Evolutionary conservation across 2,329 filamentous ascomycete species (phyloP).

Genomic region (Leptographium galeiforme): DNA sequence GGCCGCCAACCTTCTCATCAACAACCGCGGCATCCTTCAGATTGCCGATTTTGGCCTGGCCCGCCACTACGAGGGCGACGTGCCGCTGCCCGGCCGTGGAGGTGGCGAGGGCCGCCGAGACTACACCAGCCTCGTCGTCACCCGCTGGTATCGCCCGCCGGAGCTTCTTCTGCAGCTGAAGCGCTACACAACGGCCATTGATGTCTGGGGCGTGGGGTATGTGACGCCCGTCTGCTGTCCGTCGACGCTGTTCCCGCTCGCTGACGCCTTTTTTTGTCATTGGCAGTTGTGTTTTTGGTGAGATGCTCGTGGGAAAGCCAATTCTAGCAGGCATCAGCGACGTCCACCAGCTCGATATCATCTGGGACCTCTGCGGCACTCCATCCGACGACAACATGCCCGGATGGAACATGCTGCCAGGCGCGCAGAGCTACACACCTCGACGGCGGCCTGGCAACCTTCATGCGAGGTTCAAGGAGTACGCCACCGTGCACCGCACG

Average conservation of each 20-base stretch:
- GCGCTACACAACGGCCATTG: slow-evolving; percentile 91
- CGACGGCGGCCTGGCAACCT: slow-evolving; percentile 51
- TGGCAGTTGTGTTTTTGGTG: slow-evolving; percentile 82
- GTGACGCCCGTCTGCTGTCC: background rate
- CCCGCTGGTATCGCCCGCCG: slow-evolving; percentile 90
- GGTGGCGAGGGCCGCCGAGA: slow-evolving; percentile 78
- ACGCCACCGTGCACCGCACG: slow-evolving; percentile 3
- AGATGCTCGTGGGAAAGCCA: slow-evolving; percentile 90
- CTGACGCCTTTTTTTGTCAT: background rate
- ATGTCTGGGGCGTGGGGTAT: slow-evolving; percentile 94
- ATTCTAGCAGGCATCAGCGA: slow-evolving; percentile 87
- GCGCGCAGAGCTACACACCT: slow-evolving; percentile 61
- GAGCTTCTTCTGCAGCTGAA: slow-evolving; percentile 81
- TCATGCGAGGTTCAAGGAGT: slow-evolving; percentile 61
- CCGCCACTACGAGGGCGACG: slow-evolving; percentile 76
- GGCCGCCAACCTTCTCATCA: slow-evolving; percentile 92
- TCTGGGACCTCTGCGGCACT: slow-evolving; percentile 83
- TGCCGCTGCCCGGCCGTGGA: slow-evolving; percentile 62
- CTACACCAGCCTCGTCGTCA: slow-evolving; percentile 94
- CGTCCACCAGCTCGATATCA: slow-evolving; percentile 77
- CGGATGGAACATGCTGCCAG: slow-evolving; percentile 71
- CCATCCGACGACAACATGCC: slow-evolving; percentile 90
- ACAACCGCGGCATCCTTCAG: slow-evolving; percentile 82
- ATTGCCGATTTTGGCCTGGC: slow-evolving; percentile 96
- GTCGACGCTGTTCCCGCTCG: slow-evolving; percentile 11